phyloP scores from a whole-genome alignment of 768 basidiomycete genomes.

The Mycena belliarum region DNA sequence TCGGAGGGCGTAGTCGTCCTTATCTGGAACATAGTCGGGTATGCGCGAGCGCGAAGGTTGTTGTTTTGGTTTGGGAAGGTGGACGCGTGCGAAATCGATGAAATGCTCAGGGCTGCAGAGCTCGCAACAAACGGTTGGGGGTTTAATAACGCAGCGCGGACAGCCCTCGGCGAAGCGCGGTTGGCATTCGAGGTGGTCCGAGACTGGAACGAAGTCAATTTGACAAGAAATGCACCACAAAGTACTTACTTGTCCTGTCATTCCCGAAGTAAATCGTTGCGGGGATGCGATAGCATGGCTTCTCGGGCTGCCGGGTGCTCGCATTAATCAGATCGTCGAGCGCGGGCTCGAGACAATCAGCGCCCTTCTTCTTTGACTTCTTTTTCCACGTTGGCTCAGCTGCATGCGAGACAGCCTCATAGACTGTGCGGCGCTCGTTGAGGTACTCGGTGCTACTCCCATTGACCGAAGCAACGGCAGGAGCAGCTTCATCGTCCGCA shows the following conservation, averaged over 20 bases:
- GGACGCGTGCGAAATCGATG: background rate
- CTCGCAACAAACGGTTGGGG: background rate
- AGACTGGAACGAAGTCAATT: background rate
- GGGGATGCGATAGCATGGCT: background rate
- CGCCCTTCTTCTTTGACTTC: background rate
- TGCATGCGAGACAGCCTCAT: too few relatives aligned
- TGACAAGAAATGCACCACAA: background rate
- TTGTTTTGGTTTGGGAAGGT: background rate
- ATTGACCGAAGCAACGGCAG: too few relatives aligned
- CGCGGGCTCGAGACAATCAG: background rate
- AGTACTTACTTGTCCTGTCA: background rate
- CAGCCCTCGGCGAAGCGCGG: background rate
- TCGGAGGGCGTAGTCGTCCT: background rate
- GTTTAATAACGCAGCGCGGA: background rate
- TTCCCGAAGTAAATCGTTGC: slow-evolving; percentile 1
- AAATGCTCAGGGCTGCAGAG: slow-evolving; percentile 1
- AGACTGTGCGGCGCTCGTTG: too few relatives aligned
- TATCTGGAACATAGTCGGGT: background rate
- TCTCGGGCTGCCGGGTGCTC: background rate
- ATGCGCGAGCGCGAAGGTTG: background rate
- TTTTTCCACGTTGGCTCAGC: background rate
- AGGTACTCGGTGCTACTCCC: too few relatives aligned
- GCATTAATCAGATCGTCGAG: slow-evolving; percentile 10
- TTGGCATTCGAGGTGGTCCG: background rate
- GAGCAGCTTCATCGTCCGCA: too few relatives aligned